Base-by-base conservation (phyloP, 1,284 basidiomycete genomes). In the Cryptococcus floricola region DNA sequence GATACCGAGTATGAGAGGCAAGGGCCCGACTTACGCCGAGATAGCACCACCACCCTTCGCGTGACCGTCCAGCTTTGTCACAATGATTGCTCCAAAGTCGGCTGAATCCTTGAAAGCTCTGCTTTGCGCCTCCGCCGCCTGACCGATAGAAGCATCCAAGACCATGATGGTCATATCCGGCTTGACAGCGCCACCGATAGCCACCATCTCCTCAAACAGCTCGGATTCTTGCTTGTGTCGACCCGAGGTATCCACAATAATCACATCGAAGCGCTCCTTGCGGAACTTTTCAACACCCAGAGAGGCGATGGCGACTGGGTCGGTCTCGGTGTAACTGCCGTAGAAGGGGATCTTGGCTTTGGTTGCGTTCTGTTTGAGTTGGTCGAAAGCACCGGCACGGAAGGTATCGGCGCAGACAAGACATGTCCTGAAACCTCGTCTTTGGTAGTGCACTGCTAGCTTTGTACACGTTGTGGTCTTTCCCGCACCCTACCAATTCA, bases 351-450 rank as follows among this genome's bases (percentile, higher is more conserved):
- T 92, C 76, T 96, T 97, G 52, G 95, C 96, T 78, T 97, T 97
- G 37, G 94, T 96, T 9, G 96, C 96, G 66, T 84, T 84, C 89
- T 89, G 64, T 87, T 99, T 83, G 47, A 84, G 71, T 69, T 99
- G 96, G 77, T 99, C 96, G 77, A 99, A 99, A 44, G 96, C 96
- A 63, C 96, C 96, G 5, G 96, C 96, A 80, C 96, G 90, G 83
- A 98, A 99, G 2, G 96, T 99, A 78, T 99, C 96, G 27, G 96
- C 96, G 70, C 96, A 99, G 66, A 99, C 96, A 49, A 99, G 91
- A 65, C 88, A 92, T n/a, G 93, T 90, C 74, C 94, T 93, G 83
- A 97, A 92, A 4, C 96, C 96, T 63, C 94, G 87, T 70, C 92
- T 89, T 76, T 96, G 92, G 78, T 98, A 98, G 79, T 98, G 89